Evolutionary conservation across 2,329 filamentous ascomycete genomes (phyloP), one percentile per base, ranked within the genome.

Genomic region (Aureobasidium uvarum): DNA sequence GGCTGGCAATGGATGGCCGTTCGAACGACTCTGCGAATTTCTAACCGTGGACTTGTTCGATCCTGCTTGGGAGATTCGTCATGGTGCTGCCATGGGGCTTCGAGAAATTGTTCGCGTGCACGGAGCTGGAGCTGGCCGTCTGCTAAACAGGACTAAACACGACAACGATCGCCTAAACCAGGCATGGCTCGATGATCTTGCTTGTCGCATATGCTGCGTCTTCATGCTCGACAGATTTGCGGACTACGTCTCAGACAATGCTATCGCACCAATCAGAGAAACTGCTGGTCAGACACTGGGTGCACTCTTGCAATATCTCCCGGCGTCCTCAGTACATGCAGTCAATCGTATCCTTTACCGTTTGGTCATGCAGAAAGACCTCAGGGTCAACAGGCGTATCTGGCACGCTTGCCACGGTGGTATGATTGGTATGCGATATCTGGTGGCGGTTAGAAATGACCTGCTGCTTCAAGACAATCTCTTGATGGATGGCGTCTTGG

Each of bases 341-440:
- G 90, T 96, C 45, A 98, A 98, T 75, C 85, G 83, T 52, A 89
- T 96, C 50, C 83, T 99, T 5, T 89, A 95, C 72, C 86, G 90
- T 43, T 90, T 99, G 80, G 92, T 98, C 43, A 95, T 96, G 86
- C 92, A 97, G 74, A 86, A 89, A 48, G 91, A 96, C 70, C 80
- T 95, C 25, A 85, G 87, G 43, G 80, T 93, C 28, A 86, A 89
- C 28, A 85, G 85, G 38, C 87, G 90, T 16, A 84, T 92, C 36
- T 99, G 95, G 95, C 92, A 96, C 67, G 90, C 97, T 43, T 96
- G 93, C 72, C 96, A 99, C 75, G 95, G 95, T 70, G 95, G 95
- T 68, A 99, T 99, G 95, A 93, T 98, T 54, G 95, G 95, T 8
- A 80, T 99, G 72, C 86, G 94, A 71, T 99, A 99, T 73, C 86